Conservation (phyloP, 176 grass and related monocot genomes). For the Oropetium thomaeum region DNA sequence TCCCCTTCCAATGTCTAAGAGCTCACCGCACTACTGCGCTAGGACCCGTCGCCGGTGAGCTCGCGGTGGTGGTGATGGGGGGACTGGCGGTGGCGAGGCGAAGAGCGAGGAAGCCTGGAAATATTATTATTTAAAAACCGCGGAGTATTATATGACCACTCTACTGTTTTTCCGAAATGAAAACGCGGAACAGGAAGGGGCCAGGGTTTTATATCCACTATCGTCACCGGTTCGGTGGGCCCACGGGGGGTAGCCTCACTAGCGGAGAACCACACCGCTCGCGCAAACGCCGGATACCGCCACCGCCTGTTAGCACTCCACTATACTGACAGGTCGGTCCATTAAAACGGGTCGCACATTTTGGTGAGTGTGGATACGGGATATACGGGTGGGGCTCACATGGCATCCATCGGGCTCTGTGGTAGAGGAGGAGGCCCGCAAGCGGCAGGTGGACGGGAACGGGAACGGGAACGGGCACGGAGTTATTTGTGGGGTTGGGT, state of each 20-base stretch:
- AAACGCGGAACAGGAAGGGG: slow-evolving; percentile 18
- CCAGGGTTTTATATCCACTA: slow-evolving; percentile 3
- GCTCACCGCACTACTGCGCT: not conserved
- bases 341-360: not conserved
- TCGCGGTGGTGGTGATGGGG: not conserved
- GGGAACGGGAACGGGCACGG: not conserved
- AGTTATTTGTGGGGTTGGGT: not conserved
- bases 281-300: not conserved
- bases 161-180: slow-evolving; percentile 1
- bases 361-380: not conserved
- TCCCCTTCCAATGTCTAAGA: not conserved
- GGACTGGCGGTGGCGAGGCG: slow-evolving; percentile 14
- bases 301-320: not conserved
- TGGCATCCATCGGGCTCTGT: not conserved
- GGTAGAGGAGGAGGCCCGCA: not conserved
- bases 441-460: slow-evolving; percentile 23
- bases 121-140: not conserved
- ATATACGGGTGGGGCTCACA: not conserved
- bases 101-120: not conserved
- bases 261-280: not conserved
- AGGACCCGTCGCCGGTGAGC: not conserved
- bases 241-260: not conserved
- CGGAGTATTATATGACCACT: not conserved
- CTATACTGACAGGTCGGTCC: not conserved
- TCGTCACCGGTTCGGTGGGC: not conserved